Evolutionary conservation across 805 yeast genomes (phyloP).

Genomic region (Komagataella pseudopastoris): DNA sequence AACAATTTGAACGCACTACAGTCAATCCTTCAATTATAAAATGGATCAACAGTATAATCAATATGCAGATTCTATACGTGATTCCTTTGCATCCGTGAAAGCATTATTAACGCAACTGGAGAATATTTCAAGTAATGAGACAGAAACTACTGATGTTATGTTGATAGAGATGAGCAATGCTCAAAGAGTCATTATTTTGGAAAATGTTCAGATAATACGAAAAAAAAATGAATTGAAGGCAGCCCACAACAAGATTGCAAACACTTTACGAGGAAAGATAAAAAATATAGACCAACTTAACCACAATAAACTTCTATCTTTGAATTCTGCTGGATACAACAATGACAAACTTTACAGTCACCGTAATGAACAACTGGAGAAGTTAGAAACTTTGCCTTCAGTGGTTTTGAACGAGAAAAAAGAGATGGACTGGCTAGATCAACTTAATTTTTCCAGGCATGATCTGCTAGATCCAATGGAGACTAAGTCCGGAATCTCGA

Average conservation of each 20-base stretch:
- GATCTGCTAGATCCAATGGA: conserved; percentile 6
- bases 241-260: conserved; percentile 4
- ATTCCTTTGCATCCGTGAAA: not conserved
- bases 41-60: not conserved
- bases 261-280: conserved; percentile 3
- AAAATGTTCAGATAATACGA: conserved; percentile 1
- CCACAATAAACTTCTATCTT: conserved; percentile 2
- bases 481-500: not conserved
- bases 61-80: not conserved
- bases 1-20: too few species aligned
- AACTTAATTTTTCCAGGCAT: not conserved
- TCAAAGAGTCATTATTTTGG: not conserved
- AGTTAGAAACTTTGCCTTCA: conserved; percentile 1
- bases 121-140: not conserved
- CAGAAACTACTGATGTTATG: not conserved
- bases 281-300: conserved; percentile 4
- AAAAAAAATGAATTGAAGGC: conserved; percentile 4
- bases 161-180: not conserved
- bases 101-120: not conserved
- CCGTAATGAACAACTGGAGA: not conserved
- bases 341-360: not conserved
- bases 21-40: not conserved
- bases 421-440: not conserved
- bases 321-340: conserved; percentile 3
- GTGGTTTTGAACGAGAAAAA: conserved; percentile 2